Conservation (phyloP, 495 filamentous ascomycete species). For the Viridothelium virens region DNA sequence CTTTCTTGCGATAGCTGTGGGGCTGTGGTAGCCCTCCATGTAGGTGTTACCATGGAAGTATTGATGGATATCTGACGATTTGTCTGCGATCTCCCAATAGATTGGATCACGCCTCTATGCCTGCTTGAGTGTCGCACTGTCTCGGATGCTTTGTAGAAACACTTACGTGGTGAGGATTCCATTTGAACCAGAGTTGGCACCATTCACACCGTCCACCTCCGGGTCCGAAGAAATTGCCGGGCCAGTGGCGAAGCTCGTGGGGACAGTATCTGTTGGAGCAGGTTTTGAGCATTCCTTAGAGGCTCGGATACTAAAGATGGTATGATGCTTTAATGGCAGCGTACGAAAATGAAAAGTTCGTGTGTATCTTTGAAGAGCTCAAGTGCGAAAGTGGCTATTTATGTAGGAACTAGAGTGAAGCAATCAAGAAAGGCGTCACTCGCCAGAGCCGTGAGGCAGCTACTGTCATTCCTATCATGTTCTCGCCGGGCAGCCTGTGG, state of each 20-base stretch:
- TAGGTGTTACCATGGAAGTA: background rate
- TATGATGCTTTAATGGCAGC: background rate
- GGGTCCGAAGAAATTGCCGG: background rate
- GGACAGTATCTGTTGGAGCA: background rate
- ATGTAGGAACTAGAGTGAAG: background rate
- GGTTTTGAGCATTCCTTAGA: background rate
- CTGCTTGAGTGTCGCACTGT: background rate
- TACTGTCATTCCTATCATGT: too few relatives aligned
- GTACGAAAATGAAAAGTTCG: background rate
- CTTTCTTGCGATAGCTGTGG: background rate
- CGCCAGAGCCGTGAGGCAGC: too few relatives aligned
- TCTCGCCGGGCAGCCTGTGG: too few relatives aligned
- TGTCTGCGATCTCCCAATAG: background rate
- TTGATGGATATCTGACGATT: conserved; percentile 3
- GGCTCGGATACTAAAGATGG: background rate
- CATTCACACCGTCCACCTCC: conserved; percentile 6
- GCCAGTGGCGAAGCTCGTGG: background rate
- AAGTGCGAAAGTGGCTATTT: background rate
- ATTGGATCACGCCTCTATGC: background rate
- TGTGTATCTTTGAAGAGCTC: background rate
- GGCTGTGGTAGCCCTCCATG: background rate
- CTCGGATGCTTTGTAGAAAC: background rate
- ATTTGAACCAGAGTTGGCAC: conserved; percentile 4
- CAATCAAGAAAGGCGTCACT: background rate
- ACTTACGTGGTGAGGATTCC: background rate